These are phyloP conservation scores for Plasmodium sp. DNA, from an alignment of 169 alveolate genomes.

Conservation along the genomic window DNA sequence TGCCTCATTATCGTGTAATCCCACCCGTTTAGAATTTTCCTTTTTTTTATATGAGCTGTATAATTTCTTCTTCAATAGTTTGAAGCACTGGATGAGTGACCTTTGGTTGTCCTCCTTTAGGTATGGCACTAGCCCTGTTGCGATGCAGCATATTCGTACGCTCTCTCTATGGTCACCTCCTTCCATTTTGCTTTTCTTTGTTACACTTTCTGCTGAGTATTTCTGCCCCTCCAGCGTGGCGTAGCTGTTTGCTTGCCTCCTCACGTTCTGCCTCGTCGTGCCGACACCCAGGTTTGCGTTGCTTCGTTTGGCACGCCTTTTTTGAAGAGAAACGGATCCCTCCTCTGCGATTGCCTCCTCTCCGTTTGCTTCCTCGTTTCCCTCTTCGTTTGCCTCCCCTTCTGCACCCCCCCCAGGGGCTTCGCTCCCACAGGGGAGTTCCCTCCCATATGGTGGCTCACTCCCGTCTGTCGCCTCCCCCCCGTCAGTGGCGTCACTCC, in stretches of 20 bases:
- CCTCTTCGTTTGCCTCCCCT: neutral
- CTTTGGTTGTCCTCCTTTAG: slow-evolving; percentile 47
- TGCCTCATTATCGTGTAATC: neutral
- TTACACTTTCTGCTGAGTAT: neutral
- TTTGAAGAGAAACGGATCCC: neutral
- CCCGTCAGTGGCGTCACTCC: neutral
- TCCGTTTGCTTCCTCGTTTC: neutral
- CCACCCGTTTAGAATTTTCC: neutral
- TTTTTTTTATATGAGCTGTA: slow-evolving; percentile 31
- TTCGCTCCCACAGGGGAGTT: neutral
- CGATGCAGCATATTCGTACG: slow-evolving; percentile 22
- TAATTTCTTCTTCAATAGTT: slow-evolving; percentile 42
- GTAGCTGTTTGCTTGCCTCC: neutral
- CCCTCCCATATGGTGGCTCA: neutral
- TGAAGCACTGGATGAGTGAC: slow-evolving; percentile 41
- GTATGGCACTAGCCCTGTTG: slow-evolving; percentile 71
- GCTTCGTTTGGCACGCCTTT: neutral
- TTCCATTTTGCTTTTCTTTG: neutral
- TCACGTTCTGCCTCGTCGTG: neutral
- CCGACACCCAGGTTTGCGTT: neutral
- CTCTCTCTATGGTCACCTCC: neutral
- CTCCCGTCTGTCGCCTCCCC: neutral
- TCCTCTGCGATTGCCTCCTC: neutral
- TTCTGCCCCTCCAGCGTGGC: neutral
- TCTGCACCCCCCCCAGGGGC: neutral